Evolutionary conservation across 371 early-diverging fungal genomes (phyloP).

Genomic region (Apophysomyces ossiformis): DNA sequence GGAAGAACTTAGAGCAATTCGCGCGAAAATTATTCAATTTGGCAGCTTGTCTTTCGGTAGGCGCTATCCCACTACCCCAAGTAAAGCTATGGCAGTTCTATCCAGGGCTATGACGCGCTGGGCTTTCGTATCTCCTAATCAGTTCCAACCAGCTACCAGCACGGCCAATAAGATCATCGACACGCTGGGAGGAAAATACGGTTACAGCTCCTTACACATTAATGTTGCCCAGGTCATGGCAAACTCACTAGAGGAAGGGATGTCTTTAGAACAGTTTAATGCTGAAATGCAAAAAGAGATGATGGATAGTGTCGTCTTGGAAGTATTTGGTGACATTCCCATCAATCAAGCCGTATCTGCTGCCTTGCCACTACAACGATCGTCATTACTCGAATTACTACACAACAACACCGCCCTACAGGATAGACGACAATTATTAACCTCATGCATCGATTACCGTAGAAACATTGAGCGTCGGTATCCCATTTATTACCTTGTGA

Average conservation of each 20-base stretch:
- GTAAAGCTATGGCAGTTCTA: background rate
- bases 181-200: slow-evolving; percentile 17
- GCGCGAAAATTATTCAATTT: slow-evolving; percentile 9
- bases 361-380: slow-evolving; percentile 28
- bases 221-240: background rate
- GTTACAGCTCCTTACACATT: slow-evolving; percentile 12
- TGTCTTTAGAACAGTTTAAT: background rate
- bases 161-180: slow-evolving; percentile 15
- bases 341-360: slow-evolving; percentile 37
- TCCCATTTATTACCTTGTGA: slow-evolving; percentile 30
- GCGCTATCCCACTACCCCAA: background rate
- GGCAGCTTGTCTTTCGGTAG: background rate
- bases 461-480: slow-evolving; percentile 20
- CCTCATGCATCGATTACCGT: slow-evolving; percentile 32
- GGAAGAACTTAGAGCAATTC: background rate
- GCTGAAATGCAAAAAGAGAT: slow-evolving; percentile 13
- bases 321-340: slow-evolving; percentile 34
- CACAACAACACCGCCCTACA: background rate
- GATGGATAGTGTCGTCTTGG: slow-evolving; percentile 27
- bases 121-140: slow-evolving; percentile 16
- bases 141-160: background rate
- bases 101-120: slow-evolving; percentile 8
- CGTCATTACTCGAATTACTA: slow-evolving; percentile 16
- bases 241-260: background rate
- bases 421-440: slow-evolving; percentile 19